Evolutionary conservation across 805 yeast species (phyloP), one percentile per base, ranked within the genome.

Genomic region (Phaffomyces thermotolerans): DNA sequence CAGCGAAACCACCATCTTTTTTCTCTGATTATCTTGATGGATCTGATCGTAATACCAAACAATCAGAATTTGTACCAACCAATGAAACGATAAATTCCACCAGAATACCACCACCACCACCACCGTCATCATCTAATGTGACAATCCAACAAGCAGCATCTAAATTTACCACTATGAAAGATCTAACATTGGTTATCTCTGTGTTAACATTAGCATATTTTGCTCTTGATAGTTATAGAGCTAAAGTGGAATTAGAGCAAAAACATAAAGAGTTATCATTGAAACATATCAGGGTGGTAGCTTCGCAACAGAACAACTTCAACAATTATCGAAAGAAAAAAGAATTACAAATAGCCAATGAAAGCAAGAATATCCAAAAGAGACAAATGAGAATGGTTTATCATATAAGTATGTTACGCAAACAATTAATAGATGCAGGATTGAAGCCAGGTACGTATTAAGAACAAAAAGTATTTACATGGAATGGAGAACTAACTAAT

Each of bases 391-490:
- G 76, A 60, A 76, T 81, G 83, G 70, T 75, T 5, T 63, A 81
- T 56, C 91, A 83, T 54, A 71, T 83, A 34, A 87, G 85, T 2
- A 58, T 83, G 60, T 62, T 83, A 30, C 65, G 85, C 40, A 69
- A 78, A 52, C 88, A 83, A 54, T 62, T 83, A 43, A 52, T 61
- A 3, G 83, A 79, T n/a, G 53, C 59, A 4, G 84, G 84, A 0
- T 44, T 71, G 10, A 74, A 73, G n/a, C 88, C 89, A 14, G 52
- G 62, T 56, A 43, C 10, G 60, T 54, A 25, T 25, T 4, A 25
- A 9, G 29, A 25, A 25, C 12, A 25, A 8, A 4, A 8, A 6
- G 8, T 4, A 5, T 25, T 1, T 4, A 8, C 8, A 25, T 25
- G 13, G 39, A 46, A n/a, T n/a, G n/a, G n/a, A n/a, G n/a, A n/a